Base-by-base conservation (phyloP, 345 rosid species). In the Lepidium aucheri region DNA sequence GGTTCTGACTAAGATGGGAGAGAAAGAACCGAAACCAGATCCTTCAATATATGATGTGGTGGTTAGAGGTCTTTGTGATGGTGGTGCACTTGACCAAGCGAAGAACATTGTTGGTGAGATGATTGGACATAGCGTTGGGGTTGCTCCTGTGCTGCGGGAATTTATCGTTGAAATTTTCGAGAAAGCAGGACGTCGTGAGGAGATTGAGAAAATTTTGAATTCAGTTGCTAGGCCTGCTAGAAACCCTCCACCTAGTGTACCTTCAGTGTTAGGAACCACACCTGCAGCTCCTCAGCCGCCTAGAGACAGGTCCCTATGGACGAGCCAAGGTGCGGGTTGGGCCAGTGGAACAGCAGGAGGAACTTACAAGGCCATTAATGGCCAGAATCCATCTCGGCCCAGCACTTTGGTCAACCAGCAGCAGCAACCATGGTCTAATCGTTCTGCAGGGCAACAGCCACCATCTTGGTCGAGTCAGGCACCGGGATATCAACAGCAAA, bases 11-110 rank as follows among this genome's bases (percentile, higher is more conserved):
- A 86, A 84, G 77, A 95, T 95, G 97, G 90, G 96, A 24, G 89
- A 83, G 75, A 87, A 71, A 77, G 97, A 94, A 67, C 95, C 95
- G 46, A 95, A 95, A 76, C 97, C 99, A 10, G 99, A 95, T 66
- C 78, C 86, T 38, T 62, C 83, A 9, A 65, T 92, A 41, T 95
- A 88, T 75, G 96, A 87, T 79, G 86, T 84, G 45, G 95, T 95
- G 65, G 81, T 87, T 56, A 80, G 89, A 67, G 96, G 96, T 40
- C 87, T 95, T 28, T 88, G 92, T 66, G 69, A 80, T 73, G 88
- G 76, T 67, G 81, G 69, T 74, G 85, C 83, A 72, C 75, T 89
- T 55, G 96, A 57, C 52, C 18, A 49, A 63, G 85, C 78, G 70
- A 69, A 70, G 74, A 86, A 78, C 65, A 75, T 85, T 17, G 32